Evolutionary conservation across 2,329 filamentous ascomycete genomes (phyloP).

Genomic region (Trichoderma sp.): DNA sequence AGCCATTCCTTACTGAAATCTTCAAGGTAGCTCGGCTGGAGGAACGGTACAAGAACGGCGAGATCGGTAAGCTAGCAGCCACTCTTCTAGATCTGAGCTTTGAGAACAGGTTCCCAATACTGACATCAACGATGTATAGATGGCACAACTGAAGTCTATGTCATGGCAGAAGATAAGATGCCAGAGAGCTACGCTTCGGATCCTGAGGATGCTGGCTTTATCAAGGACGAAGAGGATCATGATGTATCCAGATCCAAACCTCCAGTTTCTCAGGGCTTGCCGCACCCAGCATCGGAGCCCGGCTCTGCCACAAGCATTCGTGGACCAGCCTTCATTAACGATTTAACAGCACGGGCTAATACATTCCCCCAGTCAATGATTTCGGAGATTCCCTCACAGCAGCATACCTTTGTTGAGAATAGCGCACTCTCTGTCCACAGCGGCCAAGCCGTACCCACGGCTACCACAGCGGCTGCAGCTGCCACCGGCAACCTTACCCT

Average conservation of each 20-base stretch:
- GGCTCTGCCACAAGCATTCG: conserved; percentile 42
- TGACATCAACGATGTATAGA: conserved; percentile 43
- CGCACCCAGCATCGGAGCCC: conserved; percentile 45
- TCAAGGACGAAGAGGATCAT: conserved; percentile 51
- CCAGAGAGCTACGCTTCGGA: conserved; percentile 54
- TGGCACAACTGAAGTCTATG: conserved; percentile 51
- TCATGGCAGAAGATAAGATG: conserved; percentile 58
- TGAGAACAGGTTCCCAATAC: conserved; percentile 19
- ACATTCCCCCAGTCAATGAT: conserved; percentile 50
- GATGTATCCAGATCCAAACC: conserved; percentile 45
- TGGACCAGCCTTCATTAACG: conserved; percentile 45
- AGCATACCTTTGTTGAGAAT: conserved; percentile 48
- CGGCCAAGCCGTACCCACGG: conserved; percentile 41
- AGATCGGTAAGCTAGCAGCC: conserved; percentile 54
- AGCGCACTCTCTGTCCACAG: conserved; percentile 42
- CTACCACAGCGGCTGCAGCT: conserved; percentile 42
- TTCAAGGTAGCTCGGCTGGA: conserved; percentile 64
- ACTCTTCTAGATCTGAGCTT: neutral
- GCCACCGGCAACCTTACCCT: conserved; percentile 45
- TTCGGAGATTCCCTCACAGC: conserved; percentile 48
- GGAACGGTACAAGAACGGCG: conserved; percentile 58
- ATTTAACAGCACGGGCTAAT: conserved; percentile 50
- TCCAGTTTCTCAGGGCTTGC: conserved; percentile 38
- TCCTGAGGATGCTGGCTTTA: conserved; percentile 48
- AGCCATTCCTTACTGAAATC: conserved; percentile 60